Conservation (phyloP, 2,329 filamentous ascomycete genomes). For the Talaromyces amestolkiae region DNA sequence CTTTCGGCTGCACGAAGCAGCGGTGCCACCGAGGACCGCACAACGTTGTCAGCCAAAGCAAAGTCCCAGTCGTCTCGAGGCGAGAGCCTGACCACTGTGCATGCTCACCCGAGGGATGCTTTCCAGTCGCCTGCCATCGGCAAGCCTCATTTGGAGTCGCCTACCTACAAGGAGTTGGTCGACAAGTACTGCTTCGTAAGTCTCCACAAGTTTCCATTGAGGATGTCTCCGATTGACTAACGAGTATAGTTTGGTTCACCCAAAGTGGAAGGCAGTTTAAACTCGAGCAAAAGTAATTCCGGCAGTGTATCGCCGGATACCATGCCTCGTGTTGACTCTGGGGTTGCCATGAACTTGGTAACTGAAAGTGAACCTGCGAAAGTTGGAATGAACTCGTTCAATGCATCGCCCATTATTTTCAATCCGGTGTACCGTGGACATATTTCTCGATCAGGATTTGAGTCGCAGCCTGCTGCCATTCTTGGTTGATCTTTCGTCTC, state of each 20-base stretch:
- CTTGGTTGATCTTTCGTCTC: conserved; percentile 30
- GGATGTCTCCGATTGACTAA: neutral
- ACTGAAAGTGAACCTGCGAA: neutral
- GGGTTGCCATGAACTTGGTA: conserved; percentile 8
- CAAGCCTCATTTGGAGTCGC: conserved; percentile 73
- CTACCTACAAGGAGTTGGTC: conserved; percentile 93
- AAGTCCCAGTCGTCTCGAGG: conserved; percentile 35
- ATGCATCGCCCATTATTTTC: conserved; percentile 39
- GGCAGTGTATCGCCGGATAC: conserved; percentile 11
- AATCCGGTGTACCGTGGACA: conserved; percentile 43
- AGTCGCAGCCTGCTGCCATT: conserved; percentile 47
- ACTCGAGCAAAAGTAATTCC: conserved; percentile 18
- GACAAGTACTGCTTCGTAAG: conserved; percentile 99
- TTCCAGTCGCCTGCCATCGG: conserved; percentile 51
- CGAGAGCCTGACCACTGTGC: conserved; percentile 21
- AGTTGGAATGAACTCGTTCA: neutral
- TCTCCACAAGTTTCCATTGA: conserved; percentile 41
- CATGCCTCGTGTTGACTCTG: conserved; percentile 14
- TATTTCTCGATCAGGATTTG: conserved; percentile 40
- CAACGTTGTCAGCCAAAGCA: conserved; percentile 56
- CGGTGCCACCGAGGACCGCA: conserved; percentile 59
- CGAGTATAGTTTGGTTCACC: conserved; percentile 51
- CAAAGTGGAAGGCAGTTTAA: conserved; percentile 26
- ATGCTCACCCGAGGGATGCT: conserved; percentile 26
- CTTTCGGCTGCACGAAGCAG: conserved; percentile 75